A percentile compares a stretch with the other conserved stretches of the same genome.
Conservation (phyloP, 2,329 filamentous ascomycete genomes). For the Aspergillus brunneoviolaceus region DNA sequence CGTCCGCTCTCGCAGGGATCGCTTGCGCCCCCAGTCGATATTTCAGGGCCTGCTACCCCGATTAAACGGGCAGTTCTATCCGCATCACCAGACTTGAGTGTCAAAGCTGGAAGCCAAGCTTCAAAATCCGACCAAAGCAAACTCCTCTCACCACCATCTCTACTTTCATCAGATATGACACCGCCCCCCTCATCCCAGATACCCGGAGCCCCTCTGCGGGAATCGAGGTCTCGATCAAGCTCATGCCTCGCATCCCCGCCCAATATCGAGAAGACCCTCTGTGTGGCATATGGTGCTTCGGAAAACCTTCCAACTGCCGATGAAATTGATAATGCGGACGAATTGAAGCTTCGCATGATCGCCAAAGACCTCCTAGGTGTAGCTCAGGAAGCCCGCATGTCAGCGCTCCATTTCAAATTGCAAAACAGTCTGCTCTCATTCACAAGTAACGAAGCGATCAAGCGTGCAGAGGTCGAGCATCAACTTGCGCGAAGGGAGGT, state of each 20-base stretch:
- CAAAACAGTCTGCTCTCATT: constrained; percentile 83
- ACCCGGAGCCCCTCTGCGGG: constrained; percentile 41
- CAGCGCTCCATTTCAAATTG: constrained; percentile 84
- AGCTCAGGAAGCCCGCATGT: constrained; percentile 71
- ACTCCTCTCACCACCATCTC: constrained; percentile 44
- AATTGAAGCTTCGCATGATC: constrained; percentile 55
- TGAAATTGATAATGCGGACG: constrained; percentile 53
- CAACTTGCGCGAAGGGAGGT: constrained; percentile 88
- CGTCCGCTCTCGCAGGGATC: constrained; percentile 32
- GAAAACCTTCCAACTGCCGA: constrained; percentile 49
- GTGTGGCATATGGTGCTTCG: constrained; percentile 43
- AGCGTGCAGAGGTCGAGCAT: constrained; percentile 85
- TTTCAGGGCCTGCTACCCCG: constrained; percentile 38
- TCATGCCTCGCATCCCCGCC: constrained; percentile 49
- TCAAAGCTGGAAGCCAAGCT: constrained; percentile 31
- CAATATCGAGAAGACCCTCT: constrained; percentile 44
- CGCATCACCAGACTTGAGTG: constrained; percentile 37
- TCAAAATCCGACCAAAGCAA: constrained; percentile 34
- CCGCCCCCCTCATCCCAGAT: constrained; percentile 64
- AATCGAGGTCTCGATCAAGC: constrained; percentile 43
- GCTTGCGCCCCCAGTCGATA: constrained; percentile 41
- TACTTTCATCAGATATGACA: constrained; percentile 56
- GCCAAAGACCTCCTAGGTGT: constrained; percentile 54
- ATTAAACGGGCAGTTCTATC: constrained; percentile 33
- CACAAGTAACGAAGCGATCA: constrained; percentile 79